Evolutionary conservation across 805 yeast species (phyloP), one percentile per base, ranked within the genome.

Genomic region (Starmera quercuum): DNA sequence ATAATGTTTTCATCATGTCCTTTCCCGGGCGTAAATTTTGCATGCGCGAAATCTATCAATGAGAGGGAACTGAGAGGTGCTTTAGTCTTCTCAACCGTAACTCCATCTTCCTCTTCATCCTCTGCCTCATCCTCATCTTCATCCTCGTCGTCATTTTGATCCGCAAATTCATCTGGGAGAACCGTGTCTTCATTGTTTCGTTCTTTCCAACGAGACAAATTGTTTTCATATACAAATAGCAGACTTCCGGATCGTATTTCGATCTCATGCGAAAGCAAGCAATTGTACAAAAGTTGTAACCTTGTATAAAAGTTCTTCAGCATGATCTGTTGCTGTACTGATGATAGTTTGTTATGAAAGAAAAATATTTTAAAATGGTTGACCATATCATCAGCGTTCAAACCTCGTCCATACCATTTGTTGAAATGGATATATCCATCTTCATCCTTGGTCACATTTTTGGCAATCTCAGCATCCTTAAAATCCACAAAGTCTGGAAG

Each of bases 11-110:
- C 83, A 54, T 87, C 97, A 14, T 71, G 71, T 0, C 87, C 86
- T 37, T 68, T 37, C 0, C 81, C 83, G 0, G 78, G 76, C 0
- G 70, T 66, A 38, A 71, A 59, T 40, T 62, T 71, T 0, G 96
- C 73, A 53, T 92, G 97, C 1, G 97, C 97, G 63, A 92, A 87
- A 56, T 92, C 98, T 6, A 92, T 86, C 31, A 88, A 47, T 25
- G 75, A 68, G 33, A 86, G 59, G 6, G 73, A 59, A 39, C 88
- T 79, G 31, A 84, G 52, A 0, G 69, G 63, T 1, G 54, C 36
- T n/a, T n/a, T n/a, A 5, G 13, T 25, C 5, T 11, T 5, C 8
- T 11, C 15, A 11, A 5, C 15, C 3, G 46, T 54, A 4, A 45
- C 50, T 3, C 52, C 53, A 15, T 53, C 61, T n/a, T 47, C 51